Evolutionary conservation across 768 basidiomycete genomes (phyloP).

Genomic region (Chalciporus sphaerocephalus): DNA sequence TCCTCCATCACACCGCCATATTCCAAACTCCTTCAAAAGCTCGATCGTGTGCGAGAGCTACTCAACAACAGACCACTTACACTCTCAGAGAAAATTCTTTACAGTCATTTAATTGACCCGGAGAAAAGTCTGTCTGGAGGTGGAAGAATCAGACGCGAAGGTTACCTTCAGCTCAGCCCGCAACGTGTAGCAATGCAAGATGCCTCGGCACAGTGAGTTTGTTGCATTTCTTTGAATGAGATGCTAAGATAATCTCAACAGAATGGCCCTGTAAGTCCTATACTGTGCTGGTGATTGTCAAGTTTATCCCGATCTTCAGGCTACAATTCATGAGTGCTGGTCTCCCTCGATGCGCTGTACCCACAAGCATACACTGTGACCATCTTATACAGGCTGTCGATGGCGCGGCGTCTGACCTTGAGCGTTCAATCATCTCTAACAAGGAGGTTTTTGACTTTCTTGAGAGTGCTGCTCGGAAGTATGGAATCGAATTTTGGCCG

Average conservation of each 20-base stretch:
- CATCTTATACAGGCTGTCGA: conserved; percentile 93
- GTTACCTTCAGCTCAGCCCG: conserved; percentile 86
- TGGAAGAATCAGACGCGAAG: conserved; percentile 74
- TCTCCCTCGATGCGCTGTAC: conserved; percentile 76
- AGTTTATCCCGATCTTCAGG: conserved; percentile 35
- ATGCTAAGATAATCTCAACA: conserved; percentile 28
- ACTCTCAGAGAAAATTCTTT: conserved; percentile 96
- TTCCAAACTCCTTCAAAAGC: conserved; percentile 59
- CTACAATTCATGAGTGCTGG: conserved; percentile 99
- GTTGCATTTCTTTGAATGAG: background rate
- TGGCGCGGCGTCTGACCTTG: conserved; percentile 81
- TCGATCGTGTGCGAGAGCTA: conserved; percentile 62
- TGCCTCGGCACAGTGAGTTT: conserved; percentile 78
- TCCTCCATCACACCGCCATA: conserved; percentile 85
- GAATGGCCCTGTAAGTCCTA: conserved; percentile 73
- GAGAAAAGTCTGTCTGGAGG: conserved; percentile 61
- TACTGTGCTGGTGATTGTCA: background rate
- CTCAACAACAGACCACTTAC: conserved; percentile 77
- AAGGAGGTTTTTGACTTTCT: conserved; percentile 98
- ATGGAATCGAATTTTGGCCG: conserved; percentile 97
- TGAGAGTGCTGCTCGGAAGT: conserved; percentile 84
- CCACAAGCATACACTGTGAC: conserved; percentile 93
- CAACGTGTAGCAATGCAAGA: conserved; percentile 98
- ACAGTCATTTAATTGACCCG: conserved; percentile 84
- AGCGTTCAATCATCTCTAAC: conserved; percentile 84